Evolutionary conservation across 176 grass and related monocot genomes (phyloP).

Genomic region (Dactylis glomerata): DNA sequence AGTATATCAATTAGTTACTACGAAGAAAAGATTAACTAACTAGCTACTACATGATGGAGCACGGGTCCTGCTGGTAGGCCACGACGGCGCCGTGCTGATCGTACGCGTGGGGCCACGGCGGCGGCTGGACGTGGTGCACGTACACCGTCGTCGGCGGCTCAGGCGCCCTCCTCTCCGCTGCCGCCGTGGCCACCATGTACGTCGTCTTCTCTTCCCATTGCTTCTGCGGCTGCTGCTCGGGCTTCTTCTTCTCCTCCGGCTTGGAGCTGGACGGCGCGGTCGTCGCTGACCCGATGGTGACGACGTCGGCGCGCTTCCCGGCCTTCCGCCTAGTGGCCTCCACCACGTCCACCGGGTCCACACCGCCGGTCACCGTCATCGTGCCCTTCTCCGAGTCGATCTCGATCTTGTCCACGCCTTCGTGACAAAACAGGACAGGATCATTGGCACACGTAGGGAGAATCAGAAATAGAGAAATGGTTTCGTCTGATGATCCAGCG

Average conservation of each 20-base stretch:
- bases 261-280: constrained; percentile 4
- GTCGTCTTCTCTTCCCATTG: constrained; percentile 14
- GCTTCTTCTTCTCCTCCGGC: constrained; percentile 43
- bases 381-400: constrained; percentile 61
- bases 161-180: constrained; percentile 13
- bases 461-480: neutral
- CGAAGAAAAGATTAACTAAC: neutral
- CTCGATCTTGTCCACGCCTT: constrained; percentile 81
- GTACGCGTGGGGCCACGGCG: constrained; percentile 31
- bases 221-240: neutral
- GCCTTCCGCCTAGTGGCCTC: constrained; percentile 59
- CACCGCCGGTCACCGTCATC: constrained; percentile 55
- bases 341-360: constrained; percentile 68
- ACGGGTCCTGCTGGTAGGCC: constrained; percentile 27
- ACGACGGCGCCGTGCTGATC: constrained; percentile 21
- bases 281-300: constrained; percentile 46
- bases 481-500: neutral
- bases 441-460: neutral
- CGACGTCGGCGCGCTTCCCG: constrained; percentile 40
- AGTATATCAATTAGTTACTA: neutral
- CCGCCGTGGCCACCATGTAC: neutral
- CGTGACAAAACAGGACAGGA: neutral
- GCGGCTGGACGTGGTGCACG: constrained; percentile 34
- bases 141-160: constrained; percentile 25
- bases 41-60: constrained; percentile 41